Evolutionary conservation across 768 basidiomycete species (phyloP).

Genomic region (Rickenella mellea): DNA sequence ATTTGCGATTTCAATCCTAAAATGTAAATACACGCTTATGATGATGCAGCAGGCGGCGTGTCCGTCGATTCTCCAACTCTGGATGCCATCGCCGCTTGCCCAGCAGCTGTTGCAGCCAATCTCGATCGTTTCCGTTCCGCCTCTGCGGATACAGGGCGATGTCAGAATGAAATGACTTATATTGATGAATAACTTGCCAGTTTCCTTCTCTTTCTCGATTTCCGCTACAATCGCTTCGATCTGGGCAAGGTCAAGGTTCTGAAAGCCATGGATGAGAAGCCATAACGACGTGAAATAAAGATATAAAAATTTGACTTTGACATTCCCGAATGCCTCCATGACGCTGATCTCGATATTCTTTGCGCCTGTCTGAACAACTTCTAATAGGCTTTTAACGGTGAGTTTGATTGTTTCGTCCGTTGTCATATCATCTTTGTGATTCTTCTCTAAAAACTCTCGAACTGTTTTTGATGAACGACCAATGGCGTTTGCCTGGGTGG

Average conservation of each 20-base stretch:
- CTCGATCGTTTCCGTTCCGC: conserved; percentile 90
- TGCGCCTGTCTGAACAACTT: conserved; percentile 99
- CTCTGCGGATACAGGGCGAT: conserved; percentile 39
- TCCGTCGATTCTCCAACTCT: conserved; percentile 27
- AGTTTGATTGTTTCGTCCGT: conserved; percentile 90
- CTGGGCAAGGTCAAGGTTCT: conserved; percentile 82
- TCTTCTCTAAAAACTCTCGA: conserved; percentile 97
- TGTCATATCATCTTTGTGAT: conserved; percentile 84
- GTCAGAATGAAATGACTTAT: background rate
- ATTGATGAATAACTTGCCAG: conserved; percentile 39
- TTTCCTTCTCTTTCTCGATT: conserved; percentile 97
- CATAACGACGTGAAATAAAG: background rate
- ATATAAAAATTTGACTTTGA: conserved; percentile 52
- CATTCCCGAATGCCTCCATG: conserved; percentile 91
- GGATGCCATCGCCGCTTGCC: conserved; percentile 79
- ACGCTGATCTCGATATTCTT: conserved; percentile 99
- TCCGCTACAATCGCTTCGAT: conserved; percentile 88
- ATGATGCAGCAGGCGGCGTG: no score
- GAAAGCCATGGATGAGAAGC: conserved; percentile 3
- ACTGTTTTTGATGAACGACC: conserved; percentile 98
- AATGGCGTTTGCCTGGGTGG: conserved; percentile 83
- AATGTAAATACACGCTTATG: no score
- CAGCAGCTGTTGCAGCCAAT: conserved; percentile 84
- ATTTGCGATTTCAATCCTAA: no score
- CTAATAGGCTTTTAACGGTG: conserved; percentile 89